Conservation (phyloP, 2,329 filamentous ascomycete genomes). For the Penicillium sp. region DNA sequence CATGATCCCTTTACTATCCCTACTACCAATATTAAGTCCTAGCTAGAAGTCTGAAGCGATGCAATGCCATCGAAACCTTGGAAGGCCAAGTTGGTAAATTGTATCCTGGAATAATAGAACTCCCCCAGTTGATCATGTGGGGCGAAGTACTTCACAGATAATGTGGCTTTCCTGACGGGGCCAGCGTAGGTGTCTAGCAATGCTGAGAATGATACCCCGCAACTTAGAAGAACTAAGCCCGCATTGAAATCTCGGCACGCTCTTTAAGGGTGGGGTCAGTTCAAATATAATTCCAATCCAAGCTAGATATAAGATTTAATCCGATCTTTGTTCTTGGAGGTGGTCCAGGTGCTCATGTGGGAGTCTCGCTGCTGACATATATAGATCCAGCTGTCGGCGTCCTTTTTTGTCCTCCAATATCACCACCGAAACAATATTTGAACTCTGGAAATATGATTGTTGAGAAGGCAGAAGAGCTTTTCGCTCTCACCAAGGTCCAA, state of each 20-base stretch:
- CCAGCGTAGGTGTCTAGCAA: neutral
- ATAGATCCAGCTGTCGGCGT: neutral
- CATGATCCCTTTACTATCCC: neutral
- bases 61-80: no score
- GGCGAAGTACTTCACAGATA: neutral
- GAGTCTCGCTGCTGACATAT: neutral
- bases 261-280: neutral
- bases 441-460: neutral
- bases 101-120: neutral
- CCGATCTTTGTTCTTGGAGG: neutral
- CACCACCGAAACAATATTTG: no score
- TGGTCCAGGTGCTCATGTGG: neutral
- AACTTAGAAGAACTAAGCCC: neutral
- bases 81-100: neutral
- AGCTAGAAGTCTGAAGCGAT: neutral
- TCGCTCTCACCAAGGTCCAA: neutral
- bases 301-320: neutral
- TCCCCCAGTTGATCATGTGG: neutral
- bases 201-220: neutral
- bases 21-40: no score
- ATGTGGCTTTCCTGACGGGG: neutral
- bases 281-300: neutral
- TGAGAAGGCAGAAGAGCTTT: conserved; percentile 5
- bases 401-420: no score
- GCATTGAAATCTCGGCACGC: neutral